Base-by-base conservation (phyloP, 306 rosid species). In the Senna siamea region DNA sequence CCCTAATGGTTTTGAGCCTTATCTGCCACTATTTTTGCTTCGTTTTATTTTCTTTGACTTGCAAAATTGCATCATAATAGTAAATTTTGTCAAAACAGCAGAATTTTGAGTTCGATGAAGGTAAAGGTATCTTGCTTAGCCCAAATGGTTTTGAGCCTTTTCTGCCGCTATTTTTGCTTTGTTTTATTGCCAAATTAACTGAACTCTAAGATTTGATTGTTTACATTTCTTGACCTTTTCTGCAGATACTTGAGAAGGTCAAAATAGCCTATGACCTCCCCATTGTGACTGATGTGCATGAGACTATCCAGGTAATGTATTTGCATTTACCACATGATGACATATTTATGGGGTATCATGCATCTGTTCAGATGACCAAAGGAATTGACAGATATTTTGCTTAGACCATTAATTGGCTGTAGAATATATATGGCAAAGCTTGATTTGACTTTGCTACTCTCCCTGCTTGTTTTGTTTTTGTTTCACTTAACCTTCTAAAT, bases 171-270 rank as follows among this genome's bases (percentile, higher is more conserved):
- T n/a, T n/a, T n/a, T 59, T 68, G 6, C 32, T 54, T 64, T 35
- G 51, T 79, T 65, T 54, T 30, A 15, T 40, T 20, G 10, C 23
- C 38, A 37, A 15, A 61, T 6, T 30, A 41, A 32, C n/a, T 6
- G 13, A 65, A 17, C 12, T 54, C 23, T 54, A 13, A 6, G 22
- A 43, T 15, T 53, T 38, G 58, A 15, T 70, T 2, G 15, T 66
- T 66, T 9, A 9, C 30, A 2, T 15, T 72, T 57, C 57, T 60
- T 23, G 15, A 4, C 70, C 19, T 34, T 76, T 10, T 23, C 73
- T 62, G 73, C 89, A 94, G 97, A 89, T 92, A 76, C 97, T 94
- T 23, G 99, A 92, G 85, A 94, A 94, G 89, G 93, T 81, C 82
- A 92, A 94, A 87, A 38, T 88, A 72, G 92, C 97, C 5, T 94